These are phyloP conservation scores for Candida anglica DNA, from an alignment of 805 yeast genomes.

Conservation along the genomic window DNA sequence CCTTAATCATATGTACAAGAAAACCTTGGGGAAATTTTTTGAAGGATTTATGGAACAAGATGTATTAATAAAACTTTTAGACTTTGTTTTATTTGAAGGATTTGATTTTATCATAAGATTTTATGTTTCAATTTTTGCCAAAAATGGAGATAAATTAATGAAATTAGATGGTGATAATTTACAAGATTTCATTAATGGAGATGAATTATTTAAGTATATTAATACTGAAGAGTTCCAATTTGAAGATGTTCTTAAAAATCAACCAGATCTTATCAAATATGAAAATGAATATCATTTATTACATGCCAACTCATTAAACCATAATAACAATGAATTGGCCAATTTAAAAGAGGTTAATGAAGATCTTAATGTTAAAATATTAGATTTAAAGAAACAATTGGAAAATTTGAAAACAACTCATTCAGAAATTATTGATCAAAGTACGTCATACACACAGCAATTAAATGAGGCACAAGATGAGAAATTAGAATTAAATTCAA, in stretches of 20 bases:
- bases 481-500: constrained; percentile 12
- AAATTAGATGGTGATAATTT: constrained; percentile 22
- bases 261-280: constrained; percentile 26
- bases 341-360: constrained; percentile 35
- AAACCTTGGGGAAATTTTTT: constrained; percentile 16
- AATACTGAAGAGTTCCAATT: constrained; percentile 1
- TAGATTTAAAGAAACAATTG: constrained; percentile 23
- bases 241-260: constrained; percentile 9
- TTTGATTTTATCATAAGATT: constrained; percentile 29
- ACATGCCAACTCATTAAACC: constrained; percentile 33
- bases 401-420: constrained; percentile 30
- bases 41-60: constrained; percentile 8
- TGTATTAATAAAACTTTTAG: constrained; percentile 17
- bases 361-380: constrained; percentile 23
- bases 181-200: constrained; percentile 13
- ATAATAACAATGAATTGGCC: constrained; percentile 33
- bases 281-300: constrained; percentile 37
- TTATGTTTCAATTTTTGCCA: constrained; percentile 18
- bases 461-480: constrained; percentile 16
- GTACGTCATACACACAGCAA: constrained; percentile 18
- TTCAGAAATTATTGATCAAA: constrained; percentile 32
- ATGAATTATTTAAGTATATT: constrained; percentile 11
- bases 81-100: constrained; percentile 38
- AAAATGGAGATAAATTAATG: constrained; percentile 12
- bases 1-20: constrained; percentile 16